phyloP scores from a whole-genome alignment of 2,329 filamentous ascomycete genomes.

The Ophiognomonia clavigignenti-juglandacearum region DNA sequence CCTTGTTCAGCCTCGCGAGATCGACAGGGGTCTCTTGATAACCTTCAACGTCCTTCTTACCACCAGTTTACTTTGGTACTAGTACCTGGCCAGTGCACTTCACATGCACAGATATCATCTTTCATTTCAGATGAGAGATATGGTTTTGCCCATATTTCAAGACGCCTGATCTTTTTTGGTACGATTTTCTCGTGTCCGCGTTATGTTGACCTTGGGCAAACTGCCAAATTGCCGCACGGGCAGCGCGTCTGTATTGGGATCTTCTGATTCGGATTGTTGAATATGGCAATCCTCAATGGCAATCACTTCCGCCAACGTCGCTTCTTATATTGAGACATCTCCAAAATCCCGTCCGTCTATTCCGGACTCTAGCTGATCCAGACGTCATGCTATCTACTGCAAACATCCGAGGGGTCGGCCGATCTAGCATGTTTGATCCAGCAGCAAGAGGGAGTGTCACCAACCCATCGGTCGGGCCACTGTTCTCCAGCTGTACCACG shows the following conservation, averaged over 20 bases:
- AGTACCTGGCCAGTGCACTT: too few relatives aligned
- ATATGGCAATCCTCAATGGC: slow-evolving; percentile 12
- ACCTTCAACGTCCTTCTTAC: too few relatives aligned
- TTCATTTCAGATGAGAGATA: too few relatives aligned
- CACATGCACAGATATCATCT: too few relatives aligned
- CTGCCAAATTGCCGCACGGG: too few relatives aligned
- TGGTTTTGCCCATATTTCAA: too few relatives aligned
- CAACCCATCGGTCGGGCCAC: background rate
- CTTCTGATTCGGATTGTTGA: slow-evolving; percentile 4
- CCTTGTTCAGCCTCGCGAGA: too few relatives aligned
- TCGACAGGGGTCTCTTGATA: too few relatives aligned
- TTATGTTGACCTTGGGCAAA: too few relatives aligned
- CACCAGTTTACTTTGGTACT: too few relatives aligned
- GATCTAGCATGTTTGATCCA: background rate
- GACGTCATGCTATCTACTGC: slow-evolving; percentile 1
- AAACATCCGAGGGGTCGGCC: background rate
- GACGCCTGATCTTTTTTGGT: too few relatives aligned
- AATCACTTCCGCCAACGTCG: slow-evolving; percentile 13
- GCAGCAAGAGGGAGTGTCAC: background rate
- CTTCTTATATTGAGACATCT: slow-evolving; percentile 1
- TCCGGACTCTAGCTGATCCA: background rate
- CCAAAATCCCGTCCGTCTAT: background rate
- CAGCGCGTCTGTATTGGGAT: slow-evolving; percentile 12
- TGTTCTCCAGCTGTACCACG: slow-evolving; percentile 1
- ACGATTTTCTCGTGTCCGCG: too few relatives aligned